phyloP scores from a whole-genome alignment of 2,329 filamentous ascomycete species.

The Claviceps purpurea region DNA sequence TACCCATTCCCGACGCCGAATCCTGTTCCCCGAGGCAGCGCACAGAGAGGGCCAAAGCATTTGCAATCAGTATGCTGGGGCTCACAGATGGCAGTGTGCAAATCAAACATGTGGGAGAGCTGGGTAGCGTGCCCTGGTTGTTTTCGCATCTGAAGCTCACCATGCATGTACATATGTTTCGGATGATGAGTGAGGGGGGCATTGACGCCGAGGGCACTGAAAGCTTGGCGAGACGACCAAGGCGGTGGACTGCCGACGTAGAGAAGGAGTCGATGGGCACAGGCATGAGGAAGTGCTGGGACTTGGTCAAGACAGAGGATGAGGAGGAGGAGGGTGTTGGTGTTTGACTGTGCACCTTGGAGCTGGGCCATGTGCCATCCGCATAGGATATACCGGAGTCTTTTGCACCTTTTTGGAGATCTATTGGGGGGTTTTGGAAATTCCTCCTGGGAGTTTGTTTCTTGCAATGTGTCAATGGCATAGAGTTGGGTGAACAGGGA shows the following conservation, averaged over 20 bases:
- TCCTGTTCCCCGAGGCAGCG: slow-evolving; percentile 17
- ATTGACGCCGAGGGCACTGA: neutral
- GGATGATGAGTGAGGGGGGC: slow-evolving; percentile 14
- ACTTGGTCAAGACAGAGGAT: slow-evolving; percentile 22
- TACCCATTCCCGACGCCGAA: slow-evolving; percentile 15
- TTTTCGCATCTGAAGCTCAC: slow-evolving; percentile 44
- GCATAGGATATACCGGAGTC: too few species aligned
- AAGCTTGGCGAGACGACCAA: slow-evolving; percentile 2
- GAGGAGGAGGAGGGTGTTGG: neutral
- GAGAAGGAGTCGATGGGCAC: slow-evolving; percentile 43
- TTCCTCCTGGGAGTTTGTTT: too few species aligned
- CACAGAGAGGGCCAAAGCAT: slow-evolving; percentile 22
- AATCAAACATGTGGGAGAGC: slow-evolving; percentile 23
- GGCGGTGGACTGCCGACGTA: slow-evolving; percentile 23
- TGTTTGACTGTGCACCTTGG: too few species aligned
- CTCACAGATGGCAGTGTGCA: neutral
- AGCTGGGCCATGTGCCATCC: too few species aligned
- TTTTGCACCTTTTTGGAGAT: too few species aligned
- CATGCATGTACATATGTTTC: slow-evolving; percentile 43
- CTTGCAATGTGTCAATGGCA: too few species aligned
- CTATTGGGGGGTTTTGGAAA: too few species aligned
- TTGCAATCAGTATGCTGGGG: slow-evolving; percentile 11
- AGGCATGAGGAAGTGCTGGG: slow-evolving; percentile 45
- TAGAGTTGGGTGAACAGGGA: too few species aligned
- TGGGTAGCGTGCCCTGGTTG: slow-evolving; percentile 42